Conservation (phyloP, 441 rosid species). For the Mallotus japonicus region DNA sequence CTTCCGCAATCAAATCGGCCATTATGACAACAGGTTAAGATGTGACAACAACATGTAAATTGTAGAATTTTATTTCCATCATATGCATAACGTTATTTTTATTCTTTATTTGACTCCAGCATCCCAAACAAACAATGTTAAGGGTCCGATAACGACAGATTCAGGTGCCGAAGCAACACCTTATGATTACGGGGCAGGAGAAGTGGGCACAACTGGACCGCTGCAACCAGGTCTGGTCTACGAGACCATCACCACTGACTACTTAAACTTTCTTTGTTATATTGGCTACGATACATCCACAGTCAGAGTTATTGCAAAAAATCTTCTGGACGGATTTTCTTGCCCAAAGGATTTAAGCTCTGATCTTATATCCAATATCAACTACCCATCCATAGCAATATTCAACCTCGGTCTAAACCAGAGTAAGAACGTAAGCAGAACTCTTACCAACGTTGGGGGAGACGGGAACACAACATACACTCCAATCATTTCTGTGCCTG, state of each 20-base stretch:
- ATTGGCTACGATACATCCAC: conserved; percentile 46
- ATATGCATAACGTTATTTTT: background rate
- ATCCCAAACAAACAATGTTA: conserved; percentile 52
- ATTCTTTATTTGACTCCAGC: conserved; percentile 39
- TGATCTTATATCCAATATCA: conserved; percentile 54
- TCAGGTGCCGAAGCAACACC: conserved; percentile 56
- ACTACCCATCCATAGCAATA: conserved; percentile 70
- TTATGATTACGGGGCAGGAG: conserved; percentile 69
- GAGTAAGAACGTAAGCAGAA: conserved; percentile 47
- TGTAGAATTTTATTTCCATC: background rate
- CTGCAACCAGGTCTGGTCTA: conserved; percentile 71
- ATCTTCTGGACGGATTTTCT: conserved; percentile 41
- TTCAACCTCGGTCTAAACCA: conserved; percentile 35
- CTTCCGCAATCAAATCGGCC: conserved; percentile 68
- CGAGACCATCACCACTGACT: conserved; percentile 59
- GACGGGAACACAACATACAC: conserved; percentile 42
- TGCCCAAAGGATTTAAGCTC: conserved; percentile 49
- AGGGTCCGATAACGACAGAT: conserved; percentile 49
- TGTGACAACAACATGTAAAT: background rate
- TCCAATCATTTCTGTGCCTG: conserved; percentile 32
- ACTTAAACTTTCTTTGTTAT: conserved; percentile 71
- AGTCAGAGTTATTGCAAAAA: conserved; percentile 44
- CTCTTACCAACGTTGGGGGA: conserved; percentile 62
- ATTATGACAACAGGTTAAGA: conserved; percentile 66
- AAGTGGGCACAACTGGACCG: conserved; percentile 49